These are phyloP conservation scores for Theileria luwenshuni DNA, from an alignment of 169 alveolate species.

Conservation along the genomic window DNA sequence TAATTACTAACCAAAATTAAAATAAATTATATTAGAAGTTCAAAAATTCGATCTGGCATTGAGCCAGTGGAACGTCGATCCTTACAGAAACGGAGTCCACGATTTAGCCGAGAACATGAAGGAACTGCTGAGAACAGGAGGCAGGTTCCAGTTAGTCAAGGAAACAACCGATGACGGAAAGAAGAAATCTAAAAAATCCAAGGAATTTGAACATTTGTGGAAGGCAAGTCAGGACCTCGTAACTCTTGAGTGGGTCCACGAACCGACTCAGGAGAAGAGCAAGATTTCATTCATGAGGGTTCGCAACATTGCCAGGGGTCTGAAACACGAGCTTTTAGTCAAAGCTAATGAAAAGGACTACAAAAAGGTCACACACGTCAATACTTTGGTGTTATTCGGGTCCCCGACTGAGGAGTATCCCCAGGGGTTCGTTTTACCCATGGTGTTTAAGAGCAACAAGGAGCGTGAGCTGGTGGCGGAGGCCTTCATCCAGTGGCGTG, in stretches of 20 bases:
- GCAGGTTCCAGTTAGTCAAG: constrained; percentile 68
- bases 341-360: constrained; percentile 86
- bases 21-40: not conserved
- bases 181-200: constrained; percentile 53
- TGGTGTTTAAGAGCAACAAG: constrained; percentile 82
- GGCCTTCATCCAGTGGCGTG: constrained; percentile 88
- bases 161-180: constrained; percentile 16
- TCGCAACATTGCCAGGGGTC: constrained; percentile 87
- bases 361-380: constrained; percentile 81
- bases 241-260: constrained; percentile 86
- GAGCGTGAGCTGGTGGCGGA: constrained; percentile 88
- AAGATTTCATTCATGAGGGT: constrained; percentile 84
- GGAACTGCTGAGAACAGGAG: constrained; percentile 87
- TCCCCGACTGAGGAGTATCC: constrained; percentile 91
- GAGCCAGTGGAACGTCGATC: constrained; percentile 89
- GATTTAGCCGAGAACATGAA: constrained; percentile 85
- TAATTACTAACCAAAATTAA: no score
- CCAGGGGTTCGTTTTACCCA: constrained; percentile 85
- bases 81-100: constrained; percentile 91
- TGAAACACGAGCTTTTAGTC: constrained; percentile 82
- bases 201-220: constrained; percentile 75
- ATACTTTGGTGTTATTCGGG: constrained; percentile 81
- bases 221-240: constrained; percentile 83
- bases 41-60: constrained; percentile 75
- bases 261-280: constrained; percentile 77